A percentile compares a stretch with the other conserved stretches of the same genome.
These are phyloP conservation scores for Wallacemonas sp. DNA, from an alignment of 208 protist species.

Conservation along the genomic window DNA sequence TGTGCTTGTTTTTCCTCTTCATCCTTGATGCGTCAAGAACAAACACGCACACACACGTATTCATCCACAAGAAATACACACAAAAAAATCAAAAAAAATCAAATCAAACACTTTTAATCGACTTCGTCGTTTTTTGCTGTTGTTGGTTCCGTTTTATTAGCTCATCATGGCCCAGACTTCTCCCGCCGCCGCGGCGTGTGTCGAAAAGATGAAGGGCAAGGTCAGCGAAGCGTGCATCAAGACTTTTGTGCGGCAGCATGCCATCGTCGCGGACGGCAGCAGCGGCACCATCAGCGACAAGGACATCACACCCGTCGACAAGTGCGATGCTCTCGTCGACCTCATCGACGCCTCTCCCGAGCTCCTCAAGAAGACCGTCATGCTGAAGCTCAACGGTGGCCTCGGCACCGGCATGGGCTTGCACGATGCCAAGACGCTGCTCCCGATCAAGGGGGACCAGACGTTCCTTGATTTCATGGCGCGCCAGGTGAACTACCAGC, in stretches of 20 bases:
- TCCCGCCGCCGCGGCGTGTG: constrained; percentile 50
- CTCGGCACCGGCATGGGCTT: constrained; percentile 93
- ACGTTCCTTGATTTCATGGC: constrained; percentile 98
- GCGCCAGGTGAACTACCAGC: constrained; percentile 93
- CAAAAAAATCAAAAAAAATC: constrained; percentile 3
- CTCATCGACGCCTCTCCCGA: constrained; percentile 28
- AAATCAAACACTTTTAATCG: neutral
- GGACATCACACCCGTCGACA: constrained; percentile 43
- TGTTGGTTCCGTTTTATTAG: too few species aligned
- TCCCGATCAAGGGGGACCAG: constrained; percentile 92
- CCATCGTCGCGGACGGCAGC: constrained; percentile 40
- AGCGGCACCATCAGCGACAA: constrained; percentile 63
- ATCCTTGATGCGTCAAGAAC: neutral
- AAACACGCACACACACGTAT: neutral
- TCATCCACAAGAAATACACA: neutral
- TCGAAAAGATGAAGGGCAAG: constrained; percentile 65
- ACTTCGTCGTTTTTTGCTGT: constrained; percentile 3
- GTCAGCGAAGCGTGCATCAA: constrained; percentile 67
- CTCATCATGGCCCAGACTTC: constrained; percentile 5
- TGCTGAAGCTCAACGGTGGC: constrained; percentile 98
- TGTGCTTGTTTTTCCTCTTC: neutral
- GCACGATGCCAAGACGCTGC: constrained; percentile 86
- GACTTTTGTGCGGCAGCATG: constrained; percentile 65
- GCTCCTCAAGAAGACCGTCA: constrained; percentile 86
- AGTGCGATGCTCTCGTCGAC: constrained; percentile 41